These are phyloP conservation scores for Penicillium manginii DNA, from an alignment of 495 filamentous ascomycete genomes.

Conservation along the genomic window DNA sequence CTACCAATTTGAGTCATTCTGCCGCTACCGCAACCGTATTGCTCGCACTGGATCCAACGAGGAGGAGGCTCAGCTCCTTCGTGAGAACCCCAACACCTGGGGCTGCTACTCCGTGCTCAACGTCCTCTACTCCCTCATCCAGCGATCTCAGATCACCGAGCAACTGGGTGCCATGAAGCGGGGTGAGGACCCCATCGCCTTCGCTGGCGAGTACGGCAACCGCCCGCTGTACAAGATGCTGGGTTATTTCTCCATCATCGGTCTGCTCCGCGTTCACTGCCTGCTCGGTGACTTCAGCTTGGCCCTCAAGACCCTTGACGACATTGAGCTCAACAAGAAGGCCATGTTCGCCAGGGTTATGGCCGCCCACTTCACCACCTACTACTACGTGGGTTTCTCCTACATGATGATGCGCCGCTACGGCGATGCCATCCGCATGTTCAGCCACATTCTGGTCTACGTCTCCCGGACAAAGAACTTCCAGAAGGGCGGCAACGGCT, in stretches of 20 bases:
- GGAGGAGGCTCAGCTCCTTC: constrained; percentile 87
- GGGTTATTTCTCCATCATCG: constrained; percentile 98
- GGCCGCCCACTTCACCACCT: constrained; percentile 99
- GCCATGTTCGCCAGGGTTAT: constrained; percentile 99
- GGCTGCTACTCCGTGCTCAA: constrained; percentile 99
- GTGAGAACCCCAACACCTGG: constrained; percentile 98
- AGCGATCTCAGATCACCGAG: constrained; percentile 95
- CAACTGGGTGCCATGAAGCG: constrained; percentile 94
- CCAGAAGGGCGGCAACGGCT: constrained; percentile 93
- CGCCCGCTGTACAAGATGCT: constrained; percentile 96
- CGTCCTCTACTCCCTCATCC: constrained; percentile 98
- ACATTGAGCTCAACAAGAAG: constrained; percentile 99
- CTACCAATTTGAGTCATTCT: constrained; percentile 99
- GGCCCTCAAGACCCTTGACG: constrained; percentile 96
- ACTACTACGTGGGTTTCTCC: constrained; percentile 99
- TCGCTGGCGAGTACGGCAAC: constrained; percentile 92
- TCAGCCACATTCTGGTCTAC: constrained; percentile 99
- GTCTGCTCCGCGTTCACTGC: constrained; percentile 93
- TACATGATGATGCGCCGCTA: constrained; percentile 99
- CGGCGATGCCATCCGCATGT: constrained; percentile 98
- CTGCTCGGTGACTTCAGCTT: constrained; percentile 97
- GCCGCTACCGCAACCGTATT: constrained; percentile 88
- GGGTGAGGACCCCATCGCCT: constrained; percentile 79
- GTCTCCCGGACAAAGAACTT: constrained; percentile 99
- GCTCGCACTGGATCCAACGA: constrained; percentile 82